Evolutionary conservation across 2,329 filamentous ascomycete genomes (phyloP).

Genomic region (Intubia oerlemansii): DNA sequence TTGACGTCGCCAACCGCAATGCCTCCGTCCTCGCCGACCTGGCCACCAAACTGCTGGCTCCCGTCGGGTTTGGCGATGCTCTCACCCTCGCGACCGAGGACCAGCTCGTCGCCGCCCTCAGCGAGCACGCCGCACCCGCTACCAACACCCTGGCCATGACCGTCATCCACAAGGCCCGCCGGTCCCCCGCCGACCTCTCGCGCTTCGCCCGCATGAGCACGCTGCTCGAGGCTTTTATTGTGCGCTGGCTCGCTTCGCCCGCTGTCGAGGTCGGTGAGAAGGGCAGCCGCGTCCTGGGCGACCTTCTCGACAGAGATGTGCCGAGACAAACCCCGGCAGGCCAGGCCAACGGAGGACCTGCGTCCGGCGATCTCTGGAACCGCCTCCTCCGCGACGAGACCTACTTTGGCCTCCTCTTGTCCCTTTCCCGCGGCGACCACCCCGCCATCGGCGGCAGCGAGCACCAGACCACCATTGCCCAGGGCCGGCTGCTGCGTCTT

Average conservation of each 20-base stretch:
- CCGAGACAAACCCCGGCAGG: too few species aligned
- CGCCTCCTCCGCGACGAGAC: too few species aligned
- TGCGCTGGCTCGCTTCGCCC: slow-evolving; percentile 29
- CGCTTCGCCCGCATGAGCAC: slow-evolving; percentile 27
- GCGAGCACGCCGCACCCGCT: slow-evolving; percentile 29
- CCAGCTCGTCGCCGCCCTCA: slow-evolving; percentile 28
- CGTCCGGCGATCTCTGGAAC: slow-evolving; percentile 14
- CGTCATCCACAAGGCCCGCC: slow-evolving; percentile 32
- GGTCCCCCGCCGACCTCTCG: too few species aligned
- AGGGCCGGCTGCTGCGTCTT: slow-evolving; percentile 29
- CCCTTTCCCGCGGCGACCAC: slow-evolving; percentile 14
- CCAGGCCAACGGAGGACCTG: too few species aligned
- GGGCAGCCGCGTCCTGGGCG: slow-evolving; percentile 26
- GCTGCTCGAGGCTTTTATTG: slow-evolving; percentile 15
- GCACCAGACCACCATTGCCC: slow-evolving; percentile 25
- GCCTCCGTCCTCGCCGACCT: slow-evolving; percentile 24
- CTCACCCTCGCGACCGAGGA: slow-evolving; percentile 29
- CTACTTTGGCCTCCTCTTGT: slow-evolving; percentile 18
- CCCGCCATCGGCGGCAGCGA: slow-evolving; percentile 5
- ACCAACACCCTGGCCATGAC: slow-evolving; percentile 35
- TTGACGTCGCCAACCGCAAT: neutral
- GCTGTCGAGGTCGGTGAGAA: slow-evolving; percentile 34
- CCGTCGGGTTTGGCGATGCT: slow-evolving; percentile 27
- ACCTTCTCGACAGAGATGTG: slow-evolving; percentile 34
- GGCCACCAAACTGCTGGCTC: slow-evolving; percentile 31